phyloP scores from a whole-genome alignment of 2,329 filamentous ascomycete genomes.

The Hymenotorrendiella dingleyae region DNA sequence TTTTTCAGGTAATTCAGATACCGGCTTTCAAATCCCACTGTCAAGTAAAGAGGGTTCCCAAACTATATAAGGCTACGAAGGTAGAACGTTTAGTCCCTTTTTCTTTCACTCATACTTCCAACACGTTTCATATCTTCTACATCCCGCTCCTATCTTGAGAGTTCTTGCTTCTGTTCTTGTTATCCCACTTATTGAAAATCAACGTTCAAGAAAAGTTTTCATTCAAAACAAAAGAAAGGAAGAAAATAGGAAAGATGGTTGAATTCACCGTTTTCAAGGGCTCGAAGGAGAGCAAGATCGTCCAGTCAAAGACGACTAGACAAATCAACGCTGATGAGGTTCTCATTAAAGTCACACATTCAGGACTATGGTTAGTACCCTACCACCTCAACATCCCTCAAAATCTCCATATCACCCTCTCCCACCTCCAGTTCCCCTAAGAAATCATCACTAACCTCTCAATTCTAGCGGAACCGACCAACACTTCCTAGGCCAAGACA shows the following conservation, averaged over 20 bases:
- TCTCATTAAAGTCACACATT: slow-evolving; percentile 57
- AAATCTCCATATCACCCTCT: not conserved
- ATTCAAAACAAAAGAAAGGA: not conserved
- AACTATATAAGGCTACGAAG: too few relatives aligned
- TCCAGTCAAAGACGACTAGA: slow-evolving; percentile 40
- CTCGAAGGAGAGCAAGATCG: slow-evolving; percentile 49
- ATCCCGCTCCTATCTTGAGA: too few relatives aligned
- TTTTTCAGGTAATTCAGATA: too few relatives aligned
- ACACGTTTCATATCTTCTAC: not conserved
- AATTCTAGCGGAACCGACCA: slow-evolving; percentile 50
- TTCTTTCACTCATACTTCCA: not conserved
- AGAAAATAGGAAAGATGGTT: slow-evolving; percentile 16
- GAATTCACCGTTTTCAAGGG: slow-evolving; percentile 60
- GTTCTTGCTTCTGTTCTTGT: too few relatives aligned
- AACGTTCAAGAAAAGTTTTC: not conserved
- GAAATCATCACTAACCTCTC: not conserved
- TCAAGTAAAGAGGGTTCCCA: too few relatives aligned
- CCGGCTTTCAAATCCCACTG: too few relatives aligned
- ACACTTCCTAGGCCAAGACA: slow-evolving; percentile 33
- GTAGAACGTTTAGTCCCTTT: not conserved
- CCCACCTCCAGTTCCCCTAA: too few relatives aligned
- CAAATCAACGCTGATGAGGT: slow-evolving; percentile 49
- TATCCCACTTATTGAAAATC: too few relatives aligned
- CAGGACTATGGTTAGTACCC: too few relatives aligned
- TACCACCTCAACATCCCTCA: not conserved